A percentile compares a stretch with the other conserved stretches of the same genome.
phyloP scores from a whole-genome alignment of 192 early-diverging fungal genomes.

The Podila epigama region DNA sequence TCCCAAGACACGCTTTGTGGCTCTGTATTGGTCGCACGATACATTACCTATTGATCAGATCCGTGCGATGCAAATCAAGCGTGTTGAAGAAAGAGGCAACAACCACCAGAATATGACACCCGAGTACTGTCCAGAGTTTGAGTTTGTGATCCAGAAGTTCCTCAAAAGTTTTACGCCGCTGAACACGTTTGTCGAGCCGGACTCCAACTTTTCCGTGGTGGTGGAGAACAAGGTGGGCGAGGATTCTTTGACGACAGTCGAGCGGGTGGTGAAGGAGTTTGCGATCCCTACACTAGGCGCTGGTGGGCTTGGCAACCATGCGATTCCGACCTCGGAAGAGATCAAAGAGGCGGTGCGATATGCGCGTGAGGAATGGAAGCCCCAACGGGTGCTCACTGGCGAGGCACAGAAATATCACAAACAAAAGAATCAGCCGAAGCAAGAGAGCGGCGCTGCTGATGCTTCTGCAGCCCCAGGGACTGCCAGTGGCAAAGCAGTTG shows the following conservation, averaged over 20 bases:
- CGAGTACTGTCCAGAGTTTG: constrained; percentile 59
- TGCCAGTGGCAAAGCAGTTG: background rate
- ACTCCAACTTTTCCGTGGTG: constrained; percentile 62
- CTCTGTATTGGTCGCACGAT: constrained; percentile 80
- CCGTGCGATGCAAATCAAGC: constrained; percentile 56
- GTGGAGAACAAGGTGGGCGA: constrained; percentile 63
- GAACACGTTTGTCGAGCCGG: constrained; percentile 57
- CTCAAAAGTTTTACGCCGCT: constrained; percentile 58
- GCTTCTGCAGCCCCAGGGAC: background rate
- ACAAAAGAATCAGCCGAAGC: background rate
- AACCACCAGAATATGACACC: constrained; percentile 87
- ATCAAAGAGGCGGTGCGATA: constrained; percentile 60
- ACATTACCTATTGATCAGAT: constrained; percentile 52
- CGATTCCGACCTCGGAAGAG: constrained; percentile 57
- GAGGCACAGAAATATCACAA: constrained; percentile 22
- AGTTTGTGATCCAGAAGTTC: constrained; percentile 66
- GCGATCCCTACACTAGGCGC: constrained; percentile 43
- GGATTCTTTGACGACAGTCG: constrained; percentile 55
- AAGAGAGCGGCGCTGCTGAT: background rate
- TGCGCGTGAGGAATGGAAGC: constrained; percentile 51
- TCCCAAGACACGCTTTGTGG: constrained; percentile 73
- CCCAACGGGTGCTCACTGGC: constrained; percentile 20
- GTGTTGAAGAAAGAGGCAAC: constrained; percentile 74
- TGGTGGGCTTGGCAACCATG: constrained; percentile 24
- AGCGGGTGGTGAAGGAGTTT: constrained; percentile 49